Conservation (phyloP, 1,139 yeast species). For the Suhomyces maxii region DNA sequence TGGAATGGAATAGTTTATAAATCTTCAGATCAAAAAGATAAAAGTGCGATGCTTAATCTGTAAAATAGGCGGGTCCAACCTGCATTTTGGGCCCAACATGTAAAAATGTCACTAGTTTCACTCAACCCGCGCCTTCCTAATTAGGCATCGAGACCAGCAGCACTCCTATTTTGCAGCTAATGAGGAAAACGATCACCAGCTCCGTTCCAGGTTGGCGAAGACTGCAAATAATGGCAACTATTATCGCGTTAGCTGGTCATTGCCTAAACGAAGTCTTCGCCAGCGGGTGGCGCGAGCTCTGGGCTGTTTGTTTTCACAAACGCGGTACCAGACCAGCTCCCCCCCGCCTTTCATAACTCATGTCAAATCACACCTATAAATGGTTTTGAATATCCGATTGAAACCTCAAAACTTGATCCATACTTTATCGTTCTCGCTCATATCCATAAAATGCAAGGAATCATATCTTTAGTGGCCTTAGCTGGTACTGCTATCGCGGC, state of each 20-base stretch:
- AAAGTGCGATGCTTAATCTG: neutral
- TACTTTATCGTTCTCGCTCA: neutral
- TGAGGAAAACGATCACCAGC: conserved; percentile 1
- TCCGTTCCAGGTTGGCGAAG: neutral
- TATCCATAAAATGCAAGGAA: conserved; percentile 3
- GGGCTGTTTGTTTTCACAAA: neutral
- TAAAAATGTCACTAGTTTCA: neutral
- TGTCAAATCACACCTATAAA: neutral
- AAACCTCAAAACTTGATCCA: neutral
- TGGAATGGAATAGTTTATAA: conserved; percentile 1
- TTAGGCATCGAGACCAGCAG: conserved; percentile 9
- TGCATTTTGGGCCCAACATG: neutral
- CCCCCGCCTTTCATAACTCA: too few relatives aligned
- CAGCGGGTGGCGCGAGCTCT: neutral
- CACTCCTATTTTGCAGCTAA: conserved; percentile 9
- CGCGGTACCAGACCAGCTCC: neutral
- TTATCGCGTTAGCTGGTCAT: neutral
- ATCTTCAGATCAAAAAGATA: conserved; percentile 5
- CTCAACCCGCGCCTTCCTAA: conserved; percentile 1
- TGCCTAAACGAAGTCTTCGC: neutral
- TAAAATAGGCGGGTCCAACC: neutral
- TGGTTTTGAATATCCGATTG: neutral
- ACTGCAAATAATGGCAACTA: neutral
- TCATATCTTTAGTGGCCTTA: conserved; percentile 10
- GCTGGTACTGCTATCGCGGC: conserved; percentile 21